These are phyloP conservation scores for Shiraia bambusicola DNA, from an alignment of 2,329 filamentous ascomycete genomes.

Conservation along the genomic window DNA sequence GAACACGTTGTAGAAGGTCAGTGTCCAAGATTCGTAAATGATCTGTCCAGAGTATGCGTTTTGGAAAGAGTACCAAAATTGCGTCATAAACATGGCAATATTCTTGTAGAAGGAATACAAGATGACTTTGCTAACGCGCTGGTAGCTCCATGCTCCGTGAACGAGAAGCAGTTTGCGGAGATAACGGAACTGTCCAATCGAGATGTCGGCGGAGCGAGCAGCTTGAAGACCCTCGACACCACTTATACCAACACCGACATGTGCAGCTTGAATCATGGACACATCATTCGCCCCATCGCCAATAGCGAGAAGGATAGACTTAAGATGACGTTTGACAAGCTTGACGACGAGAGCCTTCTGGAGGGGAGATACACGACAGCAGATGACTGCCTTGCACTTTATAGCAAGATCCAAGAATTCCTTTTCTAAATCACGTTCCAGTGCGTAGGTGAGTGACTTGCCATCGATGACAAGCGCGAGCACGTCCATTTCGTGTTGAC, in stretches of 20 bases:
- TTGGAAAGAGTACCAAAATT: slow-evolving; percentile 98
- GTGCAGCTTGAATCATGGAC: slow-evolving; percentile 99
- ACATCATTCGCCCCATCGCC: slow-evolving; percentile 98
- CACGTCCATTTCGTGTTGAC: slow-evolving; percentile 73
- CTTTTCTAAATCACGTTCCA: slow-evolving; percentile 93
- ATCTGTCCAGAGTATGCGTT: slow-evolving; percentile 97
- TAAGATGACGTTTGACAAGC: slow-evolving; percentile 91
- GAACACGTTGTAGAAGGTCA: slow-evolving; percentile 99
- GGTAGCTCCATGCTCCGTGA: slow-evolving; percentile 96
- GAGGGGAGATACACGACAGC: slow-evolving; percentile 90
- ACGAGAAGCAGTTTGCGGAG: slow-evolving; percentile 91
- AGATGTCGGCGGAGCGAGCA: slow-evolving; percentile 90
- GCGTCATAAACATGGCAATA: slow-evolving; percentile 96
- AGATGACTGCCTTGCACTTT: slow-evolving; percentile 98
- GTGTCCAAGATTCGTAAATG: slow-evolving; percentile 98
- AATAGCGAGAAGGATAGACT: slow-evolving; percentile 90
- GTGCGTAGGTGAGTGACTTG: slow-evolving; percentile 87
- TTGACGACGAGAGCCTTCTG: slow-evolving; percentile 98
- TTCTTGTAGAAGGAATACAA: slow-evolving; percentile 99
- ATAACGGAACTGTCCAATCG: slow-evolving; percentile 94
- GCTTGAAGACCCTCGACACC: slow-evolving; percentile 96
- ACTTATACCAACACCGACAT: slow-evolving; percentile 96
- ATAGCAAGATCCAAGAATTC: slow-evolving; percentile 89
- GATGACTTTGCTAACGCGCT: slow-evolving; percentile 94
- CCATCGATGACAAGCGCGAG: slow-evolving; percentile 94